Conservation (phyloP, 2,329 filamentous ascomycete species). For the Xylaria sp. region DNA sequence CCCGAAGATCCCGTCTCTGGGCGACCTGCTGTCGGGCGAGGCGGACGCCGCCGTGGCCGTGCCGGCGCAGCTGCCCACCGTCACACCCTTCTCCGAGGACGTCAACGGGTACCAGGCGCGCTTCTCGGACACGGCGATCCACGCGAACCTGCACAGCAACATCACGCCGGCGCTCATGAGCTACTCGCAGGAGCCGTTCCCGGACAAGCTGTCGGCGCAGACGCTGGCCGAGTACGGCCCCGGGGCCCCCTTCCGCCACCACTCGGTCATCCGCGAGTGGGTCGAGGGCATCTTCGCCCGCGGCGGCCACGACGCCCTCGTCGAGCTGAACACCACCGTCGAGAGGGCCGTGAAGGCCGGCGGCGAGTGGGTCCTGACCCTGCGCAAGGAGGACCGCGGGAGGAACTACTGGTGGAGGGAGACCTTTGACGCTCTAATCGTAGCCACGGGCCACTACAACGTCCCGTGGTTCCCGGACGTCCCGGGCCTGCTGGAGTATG, state of each 20-base stretch:
- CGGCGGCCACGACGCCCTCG: slow-evolving; percentile 36
- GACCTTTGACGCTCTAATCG: slow-evolving; percentile 64
- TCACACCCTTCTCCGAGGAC: slow-evolving; percentile 40
- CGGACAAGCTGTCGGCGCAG: slow-evolving; percentile 45
- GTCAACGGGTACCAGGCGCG: slow-evolving; percentile 44
- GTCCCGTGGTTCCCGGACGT: slow-evolving; percentile 63
- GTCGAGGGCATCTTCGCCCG: slow-evolving; percentile 47
- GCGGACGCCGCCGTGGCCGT: slow-evolving; percentile 48
- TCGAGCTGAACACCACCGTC: slow-evolving; percentile 59
- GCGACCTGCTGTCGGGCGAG: slow-evolving; percentile 44
- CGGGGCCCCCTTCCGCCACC: slow-evolving; percentile 58
- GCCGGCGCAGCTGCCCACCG: slow-evolving; percentile 46
- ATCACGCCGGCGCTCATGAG: slow-evolving; percentile 58
- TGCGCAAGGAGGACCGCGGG: slow-evolving; percentile 46
- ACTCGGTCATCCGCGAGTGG: slow-evolving; percentile 55
- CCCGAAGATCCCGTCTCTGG: slow-evolving; percentile 33
- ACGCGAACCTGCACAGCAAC: slow-evolving; percentile 62
- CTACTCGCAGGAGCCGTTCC: slow-evolving; percentile 55
- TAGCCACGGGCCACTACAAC: slow-evolving; percentile 68
- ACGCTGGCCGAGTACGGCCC: slow-evolving; percentile 52
- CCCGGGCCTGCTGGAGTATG: slow-evolving; percentile 59
- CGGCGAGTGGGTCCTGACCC: slow-evolving; percentile 52
- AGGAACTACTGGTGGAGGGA: slow-evolving; percentile 45
- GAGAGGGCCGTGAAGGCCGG: slow-evolving; percentile 52
- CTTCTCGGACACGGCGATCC: slow-evolving; percentile 56